Conservation (phyloP, 345 rosid species). For the Isatis tinctoria region DNA sequence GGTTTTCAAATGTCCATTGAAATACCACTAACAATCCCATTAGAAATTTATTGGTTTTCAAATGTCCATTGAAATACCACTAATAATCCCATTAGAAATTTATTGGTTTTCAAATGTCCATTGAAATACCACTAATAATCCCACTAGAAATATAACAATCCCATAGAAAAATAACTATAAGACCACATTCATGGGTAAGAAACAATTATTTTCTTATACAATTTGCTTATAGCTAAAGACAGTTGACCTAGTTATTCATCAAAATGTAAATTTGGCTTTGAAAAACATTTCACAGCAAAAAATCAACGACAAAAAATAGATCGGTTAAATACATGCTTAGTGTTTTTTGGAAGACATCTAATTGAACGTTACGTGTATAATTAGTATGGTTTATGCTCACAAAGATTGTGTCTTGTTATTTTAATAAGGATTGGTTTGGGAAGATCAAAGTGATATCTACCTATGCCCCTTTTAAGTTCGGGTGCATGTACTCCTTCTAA, state of each 20-base stretch:
- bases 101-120: too few species aligned
- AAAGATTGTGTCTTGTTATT: background rate
- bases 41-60: too few species aligned
- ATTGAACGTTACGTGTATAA: background rate
- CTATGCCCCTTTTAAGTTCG: background rate
- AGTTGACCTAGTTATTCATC: background rate
- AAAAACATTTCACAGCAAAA: background rate
- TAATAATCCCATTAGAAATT: too few species aligned
- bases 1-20: too few species aligned
- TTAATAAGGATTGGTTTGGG: background rate
- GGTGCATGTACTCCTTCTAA: background rate
- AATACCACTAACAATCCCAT: too few species aligned
- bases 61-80: too few species aligned
- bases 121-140: too few species aligned
- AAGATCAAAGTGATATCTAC: background rate
- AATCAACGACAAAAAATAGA: background rate
- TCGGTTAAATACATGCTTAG: background rate
- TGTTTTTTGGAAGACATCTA: background rate
- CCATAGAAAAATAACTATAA: too few species aligned
- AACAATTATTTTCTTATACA: too few species aligned
- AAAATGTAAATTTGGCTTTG: background rate
- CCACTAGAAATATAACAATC: too few species aligned
- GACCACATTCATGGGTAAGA: too few species aligned
- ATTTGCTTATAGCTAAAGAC: background rate
- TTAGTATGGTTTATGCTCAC: background rate